Evolutionary conservation across 2,329 filamentous ascomycete species (phyloP).

Genomic region (Microsporum ferrugineum): DNA sequence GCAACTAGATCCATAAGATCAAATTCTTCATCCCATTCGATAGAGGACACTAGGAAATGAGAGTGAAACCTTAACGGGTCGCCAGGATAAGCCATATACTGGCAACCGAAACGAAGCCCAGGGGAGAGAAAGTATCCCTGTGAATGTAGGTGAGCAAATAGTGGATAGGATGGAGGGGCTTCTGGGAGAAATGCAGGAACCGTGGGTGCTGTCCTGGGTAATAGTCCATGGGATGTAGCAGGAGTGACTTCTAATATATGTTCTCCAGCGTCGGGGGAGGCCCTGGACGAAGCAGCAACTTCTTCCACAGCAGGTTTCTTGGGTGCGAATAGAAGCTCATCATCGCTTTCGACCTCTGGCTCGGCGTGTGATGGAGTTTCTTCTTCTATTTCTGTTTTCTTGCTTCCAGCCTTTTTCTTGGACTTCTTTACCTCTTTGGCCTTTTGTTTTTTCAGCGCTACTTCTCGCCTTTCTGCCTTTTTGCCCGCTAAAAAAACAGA

Average conservation of each 20-base stretch:
- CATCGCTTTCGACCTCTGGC: conserved; percentile 7
- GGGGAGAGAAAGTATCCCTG: conserved; percentile 80
- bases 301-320: neutral
- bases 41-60: conserved; percentile 77
- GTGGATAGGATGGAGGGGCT: conserved; percentile 49
- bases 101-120: conserved; percentile 83
- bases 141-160: conserved; percentile 70
- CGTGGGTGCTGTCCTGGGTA: conserved; percentile 25
- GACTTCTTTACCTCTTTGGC: conserved; percentile 21
- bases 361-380: conserved; percentile 10
- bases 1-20: conserved; percentile 73
- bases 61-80: conserved; percentile 92
- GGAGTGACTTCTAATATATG: conserved; percentile 32
- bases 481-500: conserved; percentile 36
- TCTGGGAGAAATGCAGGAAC: conserved; percentile 22
- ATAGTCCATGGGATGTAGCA: conserved; percentile 39
- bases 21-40: conserved; percentile 80
- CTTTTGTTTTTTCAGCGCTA: conserved; percentile 39
- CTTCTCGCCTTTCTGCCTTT: conserved; percentile 41
- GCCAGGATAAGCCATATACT: conserved; percentile 90
- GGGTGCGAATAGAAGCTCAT: conserved; percentile 1
- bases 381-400: neutral
- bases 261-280: neutral
- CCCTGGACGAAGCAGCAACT: conserved; percentile 4
- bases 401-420: neutral